Conservation (phyloP, 768 basidiomycete species). For the Galerina marginata region DNA sequence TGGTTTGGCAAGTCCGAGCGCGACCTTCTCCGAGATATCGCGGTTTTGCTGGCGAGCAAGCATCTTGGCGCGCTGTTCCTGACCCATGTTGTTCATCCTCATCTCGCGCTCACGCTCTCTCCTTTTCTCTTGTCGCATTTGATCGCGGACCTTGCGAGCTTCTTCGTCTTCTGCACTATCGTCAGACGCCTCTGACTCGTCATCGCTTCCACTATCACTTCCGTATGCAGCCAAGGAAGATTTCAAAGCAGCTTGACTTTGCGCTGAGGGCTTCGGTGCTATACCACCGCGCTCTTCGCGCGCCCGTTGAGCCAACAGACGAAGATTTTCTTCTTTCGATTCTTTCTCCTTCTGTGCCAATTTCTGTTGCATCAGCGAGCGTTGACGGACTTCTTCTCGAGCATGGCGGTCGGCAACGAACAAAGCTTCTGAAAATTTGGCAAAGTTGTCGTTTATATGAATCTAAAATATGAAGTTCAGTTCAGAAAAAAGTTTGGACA, state of each 20-base stretch:
- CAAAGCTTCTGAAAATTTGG: conserved; percentile 96
- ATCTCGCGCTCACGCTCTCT: conserved; percentile 95
- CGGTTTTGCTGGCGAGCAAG: conserved; percentile 96
- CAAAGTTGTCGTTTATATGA: conserved; percentile 99
- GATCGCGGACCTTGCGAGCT: conserved; percentile 83
- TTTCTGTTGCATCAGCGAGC: conserved; percentile 97
- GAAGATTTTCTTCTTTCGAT: conserved; percentile 93
- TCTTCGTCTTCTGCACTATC: conserved; percentile 81
- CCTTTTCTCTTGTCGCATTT: conserved; percentile 91
- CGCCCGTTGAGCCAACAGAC: conserved; percentile 92
- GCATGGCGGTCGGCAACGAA: conserved; percentile 97
- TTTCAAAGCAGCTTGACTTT: conserved; percentile 72
- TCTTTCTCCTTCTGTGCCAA: conserved; percentile 99
- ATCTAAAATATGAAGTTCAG: conserved; percentile 54
- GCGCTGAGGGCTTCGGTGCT: conserved; percentile 67
- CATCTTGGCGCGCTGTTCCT: conserved; percentile 94
- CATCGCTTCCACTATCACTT: conserved; percentile 67
- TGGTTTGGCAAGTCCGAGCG: conserved; percentile 96
- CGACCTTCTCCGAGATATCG: conserved; percentile 99
- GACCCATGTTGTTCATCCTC: conserved; percentile 99
- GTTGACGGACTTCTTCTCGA: conserved; percentile 96
- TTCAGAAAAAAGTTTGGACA: conserved; percentile 1
- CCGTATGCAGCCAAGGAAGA: conserved; percentile 86
- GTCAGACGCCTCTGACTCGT: conserved; percentile 59
- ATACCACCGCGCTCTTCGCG: conserved; percentile 92